Conservation (phyloP, 2,329 filamentous ascomycete genomes). For the Fusarium subtropicale region DNA sequence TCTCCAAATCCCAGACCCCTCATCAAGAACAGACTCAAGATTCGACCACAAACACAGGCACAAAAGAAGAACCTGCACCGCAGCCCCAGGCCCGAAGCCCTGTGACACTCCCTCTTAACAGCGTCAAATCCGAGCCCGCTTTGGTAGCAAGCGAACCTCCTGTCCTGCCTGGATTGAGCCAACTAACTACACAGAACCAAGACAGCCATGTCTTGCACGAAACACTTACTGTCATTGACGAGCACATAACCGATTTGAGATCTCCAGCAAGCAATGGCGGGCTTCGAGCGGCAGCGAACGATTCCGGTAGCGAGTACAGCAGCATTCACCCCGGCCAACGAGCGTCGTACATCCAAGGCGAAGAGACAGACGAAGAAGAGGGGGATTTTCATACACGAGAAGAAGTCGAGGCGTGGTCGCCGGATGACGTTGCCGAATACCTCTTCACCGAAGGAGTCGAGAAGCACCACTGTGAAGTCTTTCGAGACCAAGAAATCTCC, state of each 20-base stretch:
- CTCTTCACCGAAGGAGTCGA: constrained; percentile 88
- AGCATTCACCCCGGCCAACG: constrained; percentile 80
- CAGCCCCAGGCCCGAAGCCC: constrained; percentile 52
- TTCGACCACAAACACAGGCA: constrained; percentile 37
- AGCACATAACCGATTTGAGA: constrained; percentile 91
- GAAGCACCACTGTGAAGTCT: constrained; percentile 90
- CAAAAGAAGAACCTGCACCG: constrained; percentile 50
- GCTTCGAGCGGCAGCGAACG: constrained; percentile 68
- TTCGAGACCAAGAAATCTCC: constrained; percentile 93
- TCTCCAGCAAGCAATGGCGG: constrained; percentile 64
- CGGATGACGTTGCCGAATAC: constrained; percentile 87
- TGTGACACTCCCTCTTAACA: constrained; percentile 60
- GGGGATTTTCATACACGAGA: constrained; percentile 72
- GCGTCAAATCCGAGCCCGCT: constrained; percentile 51
- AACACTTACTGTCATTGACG: constrained; percentile 94
- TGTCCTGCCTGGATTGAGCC: constrained; percentile 46
- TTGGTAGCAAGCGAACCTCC: constrained; percentile 46
- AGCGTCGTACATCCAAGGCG: constrained; percentile 90
- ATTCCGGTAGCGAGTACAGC: constrained; percentile 93
- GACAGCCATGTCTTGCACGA: constrained; percentile 86
- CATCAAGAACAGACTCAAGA: constrained; percentile 50
- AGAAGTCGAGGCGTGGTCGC: constrained; percentile 84
- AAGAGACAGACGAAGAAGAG: constrained; percentile 96
- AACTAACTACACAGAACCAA: constrained; percentile 60
- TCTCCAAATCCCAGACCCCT: constrained; percentile 49